Evolutionary conservation across 1,139 yeast species (phyloP), one percentile per base, ranked within the genome.

Genomic region (Suhomyces panamericanus): DNA sequence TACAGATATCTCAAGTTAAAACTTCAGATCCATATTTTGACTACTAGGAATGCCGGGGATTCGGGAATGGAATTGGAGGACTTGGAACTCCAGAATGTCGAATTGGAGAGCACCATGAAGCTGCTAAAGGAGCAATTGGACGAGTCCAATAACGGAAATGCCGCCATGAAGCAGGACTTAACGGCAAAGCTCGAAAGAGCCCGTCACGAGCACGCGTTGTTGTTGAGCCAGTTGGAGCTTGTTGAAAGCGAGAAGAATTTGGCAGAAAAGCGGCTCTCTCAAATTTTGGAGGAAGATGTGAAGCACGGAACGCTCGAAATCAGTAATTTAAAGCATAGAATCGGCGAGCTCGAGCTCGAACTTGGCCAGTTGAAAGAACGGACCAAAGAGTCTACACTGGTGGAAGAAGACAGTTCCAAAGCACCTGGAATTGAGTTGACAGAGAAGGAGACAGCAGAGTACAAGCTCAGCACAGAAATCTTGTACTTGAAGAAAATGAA

Each of bases 1-100:
- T 69, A 69, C 43, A 72, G 78, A 37, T 73, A 77, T 43, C 61
- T 75, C 22, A 69, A 73, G 43, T 61, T 66, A 35, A 67, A 62
- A 42, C 44, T 63, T 17, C 55, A 58, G 29, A 49, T 72, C 47
- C 27, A 62, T 6, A 10, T 12, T 22, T 16, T 34, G 17, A 22
- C 24, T 5, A 3, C 17, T 13, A 13, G 22, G 8, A 8, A 14
- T 14, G 4, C 13, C 1, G n/a, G 16, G 2, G 32, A 41, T 8
- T 29, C 16, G 44, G 38, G 32, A 51, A 3, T 31, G 31, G 38
- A 29, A 41, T 39, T 27, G 42, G 45, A 28, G 42, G 38, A 49
- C 35, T 15, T 38, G 14, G 28, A 48, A 7, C 24, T 15, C 4
- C 32, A 29, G 1, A 36, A 44, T 28, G 43, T 38, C 2, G 47